A percentile compares a stretch with the other conserved stretches of the same genome.
Conservation (phyloP, 2,329 filamentous ascomycete genomes). For the Aspergillus eucalypticola region DNA sequence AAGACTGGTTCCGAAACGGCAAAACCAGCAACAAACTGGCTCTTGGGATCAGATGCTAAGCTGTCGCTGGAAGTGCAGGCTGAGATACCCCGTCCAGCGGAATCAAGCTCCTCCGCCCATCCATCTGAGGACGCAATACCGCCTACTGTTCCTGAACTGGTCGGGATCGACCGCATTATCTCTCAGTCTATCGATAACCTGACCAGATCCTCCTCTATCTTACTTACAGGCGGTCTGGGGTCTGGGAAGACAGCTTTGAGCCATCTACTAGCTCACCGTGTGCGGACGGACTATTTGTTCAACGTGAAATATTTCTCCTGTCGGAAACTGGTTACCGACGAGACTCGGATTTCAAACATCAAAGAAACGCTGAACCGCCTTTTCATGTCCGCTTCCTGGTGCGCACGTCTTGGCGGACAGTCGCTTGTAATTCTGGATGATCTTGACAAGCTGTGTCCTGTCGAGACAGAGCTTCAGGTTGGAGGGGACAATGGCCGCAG, state of each 20-base stretch:
- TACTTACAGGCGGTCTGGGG: constrained; percentile 85
- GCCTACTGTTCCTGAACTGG: constrained; percentile 60
- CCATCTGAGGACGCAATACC: constrained; percentile 59
- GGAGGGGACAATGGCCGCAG: constrained; percentile 92
- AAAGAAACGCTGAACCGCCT: constrained; percentile 82
- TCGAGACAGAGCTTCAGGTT: constrained; percentile 90
- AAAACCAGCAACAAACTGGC: constrained; percentile 59
- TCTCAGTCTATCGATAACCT: constrained; percentile 73
- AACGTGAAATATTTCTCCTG: constrained; percentile 86
- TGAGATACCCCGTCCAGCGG: constrained; percentile 67
- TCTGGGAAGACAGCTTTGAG: constrained; percentile 85
- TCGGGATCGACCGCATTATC: constrained; percentile 80
- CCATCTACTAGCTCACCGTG: constrained; percentile 70
- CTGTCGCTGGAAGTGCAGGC: constrained; percentile 73
- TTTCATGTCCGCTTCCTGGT: constrained; percentile 90
- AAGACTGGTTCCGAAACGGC: constrained; percentile 35
- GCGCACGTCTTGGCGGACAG: constrained; percentile 78
- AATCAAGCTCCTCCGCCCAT: constrained; percentile 38
- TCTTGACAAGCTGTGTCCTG: constrained; percentile 86
- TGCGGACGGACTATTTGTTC: constrained; percentile 73
- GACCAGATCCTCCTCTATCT: constrained; percentile 80
- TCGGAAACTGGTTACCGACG: constrained; percentile 82
- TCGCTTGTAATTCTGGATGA: constrained; percentile 89
- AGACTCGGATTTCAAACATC: constrained; percentile 83
- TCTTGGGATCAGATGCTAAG: constrained; percentile 74